phyloP scores from a whole-genome alignment of 1,284 basidiomycete genomes.

The Cutaneotrichosporon dermatis region DNA sequence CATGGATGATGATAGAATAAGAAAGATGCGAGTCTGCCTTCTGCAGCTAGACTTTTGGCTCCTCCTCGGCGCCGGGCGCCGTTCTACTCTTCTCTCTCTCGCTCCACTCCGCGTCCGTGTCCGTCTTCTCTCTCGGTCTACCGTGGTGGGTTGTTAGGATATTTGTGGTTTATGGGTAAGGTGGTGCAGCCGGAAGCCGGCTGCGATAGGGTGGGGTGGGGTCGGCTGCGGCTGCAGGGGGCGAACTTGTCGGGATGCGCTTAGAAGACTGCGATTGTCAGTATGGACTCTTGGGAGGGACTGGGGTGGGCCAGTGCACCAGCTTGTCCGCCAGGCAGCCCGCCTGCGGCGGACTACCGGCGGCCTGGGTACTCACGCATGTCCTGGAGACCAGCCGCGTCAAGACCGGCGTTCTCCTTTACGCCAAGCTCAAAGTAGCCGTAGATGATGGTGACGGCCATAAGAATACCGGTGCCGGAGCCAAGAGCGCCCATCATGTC shows the following conservation, averaged over 20 bases:
- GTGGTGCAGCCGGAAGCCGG: no score
- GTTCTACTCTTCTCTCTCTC: not conserved
- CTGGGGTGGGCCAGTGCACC: no score
- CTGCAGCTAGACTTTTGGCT: not conserved
- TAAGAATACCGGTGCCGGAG: conserved; percentile 93
- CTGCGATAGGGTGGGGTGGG: no score
- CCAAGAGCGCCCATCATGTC: conserved; percentile 95
- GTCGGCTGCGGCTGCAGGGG: no score
- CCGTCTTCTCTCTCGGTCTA: not conserved
- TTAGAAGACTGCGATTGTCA: not conserved
- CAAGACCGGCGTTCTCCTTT: conserved; percentile 52
- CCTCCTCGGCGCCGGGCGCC: not conserved
- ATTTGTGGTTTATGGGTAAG: not conserved
- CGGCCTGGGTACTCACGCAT: conserved; percentile 9
- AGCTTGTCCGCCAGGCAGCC: no score
- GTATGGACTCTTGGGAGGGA: no score
- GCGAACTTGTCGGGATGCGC: no score
- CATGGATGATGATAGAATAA: conserved; percentile 6
- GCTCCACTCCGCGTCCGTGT: not conserved
- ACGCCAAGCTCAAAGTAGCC: conserved; percentile 60
- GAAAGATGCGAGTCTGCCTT: conserved; percentile 3
- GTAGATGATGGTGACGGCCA: conserved; percentile 97
- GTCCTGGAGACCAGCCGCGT: conserved; percentile 51
- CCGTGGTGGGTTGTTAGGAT: not conserved
- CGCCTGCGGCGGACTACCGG: no score